Percentiles rank a stretch among this genome's conserved stretches.
phyloP scores from a whole-genome alignment of 2,329 filamentous ascomycete species.

The Westerdykella aurantiaca region DNA sequence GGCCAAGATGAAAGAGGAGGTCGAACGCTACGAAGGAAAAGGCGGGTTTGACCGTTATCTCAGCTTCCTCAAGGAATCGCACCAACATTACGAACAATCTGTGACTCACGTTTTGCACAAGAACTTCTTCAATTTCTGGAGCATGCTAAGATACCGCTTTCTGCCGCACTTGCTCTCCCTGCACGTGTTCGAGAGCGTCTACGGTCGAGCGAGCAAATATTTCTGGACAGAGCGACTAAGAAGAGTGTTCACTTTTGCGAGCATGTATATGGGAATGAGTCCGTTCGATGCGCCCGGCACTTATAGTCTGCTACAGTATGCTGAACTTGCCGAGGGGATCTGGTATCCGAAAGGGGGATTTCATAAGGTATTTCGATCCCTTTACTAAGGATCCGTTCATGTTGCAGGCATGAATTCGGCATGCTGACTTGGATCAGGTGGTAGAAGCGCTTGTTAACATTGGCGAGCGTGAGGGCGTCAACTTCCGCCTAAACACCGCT shows the following conservation, averaged over 20 bases:
- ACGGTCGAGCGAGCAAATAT: slow-evolving; percentile 58
- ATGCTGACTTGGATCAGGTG: slow-evolving; percentile 26
- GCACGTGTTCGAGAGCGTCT: slow-evolving; percentile 68
- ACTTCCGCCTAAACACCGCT: slow-evolving; percentile 56
- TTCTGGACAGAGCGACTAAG: slow-evolving; percentile 65
- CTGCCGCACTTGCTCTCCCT: slow-evolving; percentile 54
- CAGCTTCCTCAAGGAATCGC: slow-evolving; percentile 59
- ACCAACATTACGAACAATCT: slow-evolving; percentile 64
- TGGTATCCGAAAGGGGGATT: slow-evolving; percentile 71
- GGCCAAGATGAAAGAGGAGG: slow-evolving; percentile 62
- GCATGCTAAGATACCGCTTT: slow-evolving; percentile 55
- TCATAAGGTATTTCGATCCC: slow-evolving; percentile 46
- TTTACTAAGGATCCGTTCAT: not conserved
- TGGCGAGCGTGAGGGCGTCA: slow-evolving; percentile 56
- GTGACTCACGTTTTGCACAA: slow-evolving; percentile 59
- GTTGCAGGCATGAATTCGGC: not conserved
- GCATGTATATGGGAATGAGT: slow-evolving; percentile 80
- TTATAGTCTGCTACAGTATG: slow-evolving; percentile 68
- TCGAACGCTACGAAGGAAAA: slow-evolving; percentile 68
- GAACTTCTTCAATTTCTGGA: slow-evolving; percentile 59
- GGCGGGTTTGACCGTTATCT: slow-evolving; percentile 67
- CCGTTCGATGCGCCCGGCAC: slow-evolving; percentile 71
- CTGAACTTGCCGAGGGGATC: slow-evolving; percentile 69
- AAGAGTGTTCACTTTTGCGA: slow-evolving; percentile 69
- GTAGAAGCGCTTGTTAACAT: slow-evolving; percentile 60